phyloP scores from a whole-genome alignment of 1,284 basidiomycete genomes.

The Austroboletus niveus region DNA sequence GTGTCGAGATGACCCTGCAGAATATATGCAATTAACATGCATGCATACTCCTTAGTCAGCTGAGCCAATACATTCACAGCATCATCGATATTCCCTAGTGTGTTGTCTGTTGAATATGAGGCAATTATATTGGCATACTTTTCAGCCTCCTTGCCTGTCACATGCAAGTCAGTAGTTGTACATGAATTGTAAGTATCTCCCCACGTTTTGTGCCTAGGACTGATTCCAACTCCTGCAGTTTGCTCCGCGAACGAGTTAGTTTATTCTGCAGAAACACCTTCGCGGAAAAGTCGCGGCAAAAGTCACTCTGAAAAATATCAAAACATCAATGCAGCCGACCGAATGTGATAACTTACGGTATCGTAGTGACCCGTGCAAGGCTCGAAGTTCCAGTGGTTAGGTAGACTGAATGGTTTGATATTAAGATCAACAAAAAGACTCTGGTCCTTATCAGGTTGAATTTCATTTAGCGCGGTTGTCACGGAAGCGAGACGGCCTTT shows the following conservation, averaged over 20 bases:
- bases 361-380: conserved; percentile 75
- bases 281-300: conserved; percentile 63
- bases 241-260: conserved; percentile 55
- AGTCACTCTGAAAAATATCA: conserved; percentile 46
- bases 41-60: not conserved
- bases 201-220: conserved; percentile 61
- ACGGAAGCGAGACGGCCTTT: conserved; percentile 48
- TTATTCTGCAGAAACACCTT: conserved; percentile 80
- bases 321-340: not conserved
- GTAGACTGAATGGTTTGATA: conserved; percentile 58
- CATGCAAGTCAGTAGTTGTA: conserved; percentile 6
- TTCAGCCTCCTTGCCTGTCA: conserved; percentile 55
- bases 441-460: conserved; percentile 62
- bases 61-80: conserved; percentile 55
- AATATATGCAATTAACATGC: conserved; percentile 4
- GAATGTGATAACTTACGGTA: conserved; percentile 45
- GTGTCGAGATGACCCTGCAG: conserved; percentile 63
- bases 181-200: conserved; percentile 20
- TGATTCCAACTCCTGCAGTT: conserved; percentile 57
- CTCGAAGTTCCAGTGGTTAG: conserved; percentile 70
- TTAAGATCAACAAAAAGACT: conserved; percentile 71
- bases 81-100: conserved; percentile 61
- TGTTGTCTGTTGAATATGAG: conserved; percentile 51
- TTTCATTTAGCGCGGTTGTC: conserved; percentile 45
- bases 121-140: conserved; percentile 50